Conservation (phyloP, 2,329 filamentous ascomycete genomes). For the Trichoderma atroviride region DNA sequence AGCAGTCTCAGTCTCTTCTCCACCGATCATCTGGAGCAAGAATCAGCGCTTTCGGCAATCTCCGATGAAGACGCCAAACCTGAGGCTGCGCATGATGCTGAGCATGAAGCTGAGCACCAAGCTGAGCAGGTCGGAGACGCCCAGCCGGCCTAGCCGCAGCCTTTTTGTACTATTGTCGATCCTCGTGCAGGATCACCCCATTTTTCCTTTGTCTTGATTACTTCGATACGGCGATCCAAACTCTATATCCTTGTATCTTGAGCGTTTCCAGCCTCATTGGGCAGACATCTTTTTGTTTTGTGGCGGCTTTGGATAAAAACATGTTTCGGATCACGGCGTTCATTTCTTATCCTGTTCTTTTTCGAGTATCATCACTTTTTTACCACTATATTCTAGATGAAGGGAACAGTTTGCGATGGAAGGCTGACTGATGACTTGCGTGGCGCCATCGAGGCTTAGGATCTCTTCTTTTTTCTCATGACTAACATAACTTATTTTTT, state of each 20-base stretch:
- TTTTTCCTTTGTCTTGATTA: constrained; percentile 26
- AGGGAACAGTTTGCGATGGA: constrained; percentile 24
- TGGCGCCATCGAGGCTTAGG: constrained; percentile 22
- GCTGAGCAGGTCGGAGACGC: not conserved
- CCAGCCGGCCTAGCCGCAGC: not conserved
- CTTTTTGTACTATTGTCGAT: constrained; percentile 8
- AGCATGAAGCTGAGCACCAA: not conserved
- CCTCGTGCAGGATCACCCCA: not conserved
- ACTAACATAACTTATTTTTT: constrained; percentile 9
- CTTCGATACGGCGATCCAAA: constrained; percentile 26
- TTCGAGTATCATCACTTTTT: not conserved
- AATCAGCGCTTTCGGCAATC: constrained; percentile 64
- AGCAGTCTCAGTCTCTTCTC: constrained; percentile 59
- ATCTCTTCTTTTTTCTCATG: constrained; percentile 26
- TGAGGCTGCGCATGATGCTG: not conserved
- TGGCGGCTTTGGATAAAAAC: constrained; percentile 39
- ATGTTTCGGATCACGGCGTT: constrained; percentile 37
- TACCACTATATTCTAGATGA: constrained; percentile 17
- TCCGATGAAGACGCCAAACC: constrained; percentile 44
- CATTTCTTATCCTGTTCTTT: constrained; percentile 31
- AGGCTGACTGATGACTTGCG: constrained; percentile 29
- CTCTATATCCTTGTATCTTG: constrained; percentile 26
- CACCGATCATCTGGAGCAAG: constrained; percentile 64
- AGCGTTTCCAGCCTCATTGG: constrained; percentile 12
- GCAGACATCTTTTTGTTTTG: constrained; percentile 28